phyloP scores from a whole-genome alignment of 2,329 filamentous ascomycete species.

The Fusarium veterinarium region DNA sequence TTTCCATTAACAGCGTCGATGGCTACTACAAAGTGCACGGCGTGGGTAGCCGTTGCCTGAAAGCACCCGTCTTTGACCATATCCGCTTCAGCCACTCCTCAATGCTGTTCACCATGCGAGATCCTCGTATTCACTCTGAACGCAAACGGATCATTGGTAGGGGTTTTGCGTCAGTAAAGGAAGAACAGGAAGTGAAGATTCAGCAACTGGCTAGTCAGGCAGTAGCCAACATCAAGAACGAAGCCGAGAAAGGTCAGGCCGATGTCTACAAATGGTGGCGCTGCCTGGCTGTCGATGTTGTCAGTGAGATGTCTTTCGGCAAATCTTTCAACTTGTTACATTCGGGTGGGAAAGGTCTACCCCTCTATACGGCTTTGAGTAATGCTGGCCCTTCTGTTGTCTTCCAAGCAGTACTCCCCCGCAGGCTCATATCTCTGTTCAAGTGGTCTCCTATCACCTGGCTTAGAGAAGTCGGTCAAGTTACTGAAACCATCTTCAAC shows the following conservation, averaged over 20 bases:
- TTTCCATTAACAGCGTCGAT: slow-evolving; percentile 11
- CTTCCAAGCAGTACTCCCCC: slow-evolving; percentile 1
- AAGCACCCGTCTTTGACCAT: slow-evolving; percentile 4
- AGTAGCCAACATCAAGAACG: neutral
- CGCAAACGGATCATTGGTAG: neutral
- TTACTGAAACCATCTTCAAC: slow-evolving; percentile 1
- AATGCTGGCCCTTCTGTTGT: neutral
- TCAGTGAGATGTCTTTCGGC: slow-evolving; percentile 10
- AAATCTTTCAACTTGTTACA: neutral
- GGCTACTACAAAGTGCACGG: slow-evolving; percentile 16
- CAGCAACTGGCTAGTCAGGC: neutral
- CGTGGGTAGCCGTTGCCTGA: slow-evolving; percentile 8
- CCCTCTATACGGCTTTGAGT: neutral
- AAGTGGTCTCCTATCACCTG: slow-evolving; percentile 7
- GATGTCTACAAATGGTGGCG: slow-evolving; percentile 24
- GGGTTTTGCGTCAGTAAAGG: neutral
- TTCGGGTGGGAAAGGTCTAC: neutral
- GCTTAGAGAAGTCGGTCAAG: neutral
- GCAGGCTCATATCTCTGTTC: neutral
- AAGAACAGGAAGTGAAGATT: neutral
- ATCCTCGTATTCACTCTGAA: slow-evolving; percentile 5
- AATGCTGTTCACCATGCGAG: slow-evolving; percentile 13
- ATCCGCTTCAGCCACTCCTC: slow-evolving; percentile 11
- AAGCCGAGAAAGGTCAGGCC: neutral
- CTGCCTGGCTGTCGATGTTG: slow-evolving; percentile 6